A percentile compares a stretch with the other conserved stretches of the same genome.
Conservation (phyloP, 176 grass and related monocot species). For the Ampelocalamus luodianensis region DNA sequence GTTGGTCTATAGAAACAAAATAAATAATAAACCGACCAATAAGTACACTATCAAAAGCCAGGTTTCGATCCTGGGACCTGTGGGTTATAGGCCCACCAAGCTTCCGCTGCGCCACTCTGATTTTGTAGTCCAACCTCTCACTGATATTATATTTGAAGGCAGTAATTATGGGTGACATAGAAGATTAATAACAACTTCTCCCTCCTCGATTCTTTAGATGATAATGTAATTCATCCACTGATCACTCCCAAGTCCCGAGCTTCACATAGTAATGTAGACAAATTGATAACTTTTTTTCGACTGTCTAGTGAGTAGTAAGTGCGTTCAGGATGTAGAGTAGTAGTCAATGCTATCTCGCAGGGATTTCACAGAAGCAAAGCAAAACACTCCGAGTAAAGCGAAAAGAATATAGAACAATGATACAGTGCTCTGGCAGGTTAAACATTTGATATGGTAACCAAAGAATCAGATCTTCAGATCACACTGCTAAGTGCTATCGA, state of each 20-base stretch:
- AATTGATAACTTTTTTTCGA: not conserved
- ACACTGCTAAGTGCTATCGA: not conserved
- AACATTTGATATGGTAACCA: not conserved
- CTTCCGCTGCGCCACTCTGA: constrained; percentile 96
- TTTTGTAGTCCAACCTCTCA: not conserved
- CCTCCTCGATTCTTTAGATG: too few species aligned
- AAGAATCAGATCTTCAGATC: not conserved
- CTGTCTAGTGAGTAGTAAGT: not conserved
- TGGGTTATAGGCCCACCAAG: constrained; percentile 99
- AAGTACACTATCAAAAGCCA: constrained; percentile 57
- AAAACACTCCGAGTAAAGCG: not conserved
- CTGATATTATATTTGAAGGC: too few species aligned
- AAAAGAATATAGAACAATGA: not conserved
- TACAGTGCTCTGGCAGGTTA: not conserved
- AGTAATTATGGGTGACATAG: too few species aligned
- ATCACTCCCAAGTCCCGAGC: too few species aligned
- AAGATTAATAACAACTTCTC: too few species aligned
- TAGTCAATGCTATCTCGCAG: not conserved
- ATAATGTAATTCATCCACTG: not conserved
- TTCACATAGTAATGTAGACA: not conserved
- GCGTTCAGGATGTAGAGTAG: not conserved
- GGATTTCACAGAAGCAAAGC: not conserved
- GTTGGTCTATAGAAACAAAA: too few species aligned
- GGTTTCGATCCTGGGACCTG: constrained; percentile 91
- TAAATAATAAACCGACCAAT: too few species aligned